Evolutionary conservation across 2,329 filamentous ascomycete genomes (phyloP), one percentile per base, ranked within the genome.

Genomic region (Ascomycota sp.): DNA sequence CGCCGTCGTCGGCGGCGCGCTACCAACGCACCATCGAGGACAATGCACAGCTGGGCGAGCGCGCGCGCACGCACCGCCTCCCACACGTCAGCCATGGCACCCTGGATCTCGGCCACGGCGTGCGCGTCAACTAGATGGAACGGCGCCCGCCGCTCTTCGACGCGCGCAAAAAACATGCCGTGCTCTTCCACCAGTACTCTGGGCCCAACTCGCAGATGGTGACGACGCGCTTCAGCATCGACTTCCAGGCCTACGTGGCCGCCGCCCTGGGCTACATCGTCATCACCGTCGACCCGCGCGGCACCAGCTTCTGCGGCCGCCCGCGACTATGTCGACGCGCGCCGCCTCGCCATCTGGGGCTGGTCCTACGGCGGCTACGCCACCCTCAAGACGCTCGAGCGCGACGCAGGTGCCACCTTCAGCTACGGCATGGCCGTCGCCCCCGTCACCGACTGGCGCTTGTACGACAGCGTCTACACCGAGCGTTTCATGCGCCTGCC

Each of bases 331-430:
- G 75, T 94, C 10, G 91, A 98, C 48, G 60, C 67, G 19, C 63
- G 70, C 6, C 71, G 79, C 32, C 69, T 98, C 40, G 85, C 83
- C 13, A 92, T 98, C 46, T 98, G 89, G 89, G 89, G 89, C 28
- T 98, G 89, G 89, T 92, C 81, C 37, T 98, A 89, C 46, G 89
- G 89, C 33, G 89, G 89, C 8, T 98, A 92, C 60, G 79, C 80
- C 61, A 81, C 89, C 5, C 65, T 98, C 43, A 98, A 98, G 59
- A 89, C 82, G 1, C 71, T 98, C 9, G 89, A 98, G 59, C 67
- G 71, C 36, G 89, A 98, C 47, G 86, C 71, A 7, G 89, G 91
- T 5, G 51, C 70, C 45, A 95, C 85, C 0, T 98, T 94, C 58
- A 75, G 75, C 38, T 98, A 98, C 50, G 91, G 89, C 41, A 93